Evolutionary conservation across 257 asterid genomes (phyloP).

Genomic region (Jaltomata sinuosa): DNA sequence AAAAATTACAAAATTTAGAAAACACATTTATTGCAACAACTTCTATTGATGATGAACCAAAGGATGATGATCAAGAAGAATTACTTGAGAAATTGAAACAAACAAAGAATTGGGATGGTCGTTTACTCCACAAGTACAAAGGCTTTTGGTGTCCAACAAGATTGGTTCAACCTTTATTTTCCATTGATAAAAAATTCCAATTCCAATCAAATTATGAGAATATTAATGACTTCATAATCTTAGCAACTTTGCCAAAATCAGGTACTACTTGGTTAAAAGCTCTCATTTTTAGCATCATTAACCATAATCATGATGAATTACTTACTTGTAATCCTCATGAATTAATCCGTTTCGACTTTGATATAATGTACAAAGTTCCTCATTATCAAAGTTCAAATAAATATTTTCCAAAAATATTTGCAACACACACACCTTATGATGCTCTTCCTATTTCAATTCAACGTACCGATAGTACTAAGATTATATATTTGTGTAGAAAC

Average conservation of each 20-base stretch:
- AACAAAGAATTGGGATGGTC: constrained; percentile 3
- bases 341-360: background rate
- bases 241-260: constrained; percentile 22
- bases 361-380: background rate
- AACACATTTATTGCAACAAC: background rate
- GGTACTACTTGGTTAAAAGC: constrained; percentile 29
- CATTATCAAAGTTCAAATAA: background rate
- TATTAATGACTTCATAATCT: background rate
- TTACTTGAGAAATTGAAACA: background rate
- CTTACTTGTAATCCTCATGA: constrained; percentile 10
- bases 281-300: constrained; percentile 12
- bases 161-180: background rate
- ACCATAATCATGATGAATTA: background rate
- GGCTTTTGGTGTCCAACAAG: constrained; percentile 9
- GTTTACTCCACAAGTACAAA: background rate
- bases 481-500: background rate
- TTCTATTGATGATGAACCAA: background rate
- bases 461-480: background rate
- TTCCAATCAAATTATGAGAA: constrained; percentile 2
- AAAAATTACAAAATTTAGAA: background rate
- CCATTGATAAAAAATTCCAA: background rate
- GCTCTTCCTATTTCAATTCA: background rate
- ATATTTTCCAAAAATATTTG: background rate
- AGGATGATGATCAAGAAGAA: background rate
- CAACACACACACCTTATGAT: background rate